Evolutionary conservation across 108 stramenopile species (phyloP).

Genomic region (Skeletonema potamos): DNA sequence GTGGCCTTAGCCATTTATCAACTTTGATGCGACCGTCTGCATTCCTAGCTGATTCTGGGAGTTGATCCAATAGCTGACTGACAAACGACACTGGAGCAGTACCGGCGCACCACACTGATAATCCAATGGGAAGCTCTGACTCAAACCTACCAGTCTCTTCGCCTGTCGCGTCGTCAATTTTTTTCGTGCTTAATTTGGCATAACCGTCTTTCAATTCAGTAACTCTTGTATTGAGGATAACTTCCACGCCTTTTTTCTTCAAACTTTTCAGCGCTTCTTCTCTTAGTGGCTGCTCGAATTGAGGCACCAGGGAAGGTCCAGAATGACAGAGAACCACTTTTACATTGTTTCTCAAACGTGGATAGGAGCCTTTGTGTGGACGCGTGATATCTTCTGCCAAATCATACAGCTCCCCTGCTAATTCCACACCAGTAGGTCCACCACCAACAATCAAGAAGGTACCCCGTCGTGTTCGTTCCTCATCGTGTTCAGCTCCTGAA

Average conservation of each 20-base stretch:
- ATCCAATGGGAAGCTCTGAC: conserved; percentile 26
- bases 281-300: conserved; percentile 60
- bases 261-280: conserved; percentile 3
- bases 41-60: conserved; percentile 42
- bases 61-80: conserved; percentile 37
- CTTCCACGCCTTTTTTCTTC: conserved; percentile 3
- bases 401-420: conserved; percentile 70
- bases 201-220: conserved; percentile 2
- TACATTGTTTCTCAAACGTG: conserved; percentile 48
- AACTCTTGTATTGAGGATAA: conserved; percentile 11
- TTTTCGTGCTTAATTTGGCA: conserved; percentile 20
- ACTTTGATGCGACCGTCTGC: conserved; percentile 54
- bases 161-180: conserved; percentile 28
- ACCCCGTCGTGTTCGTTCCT: conserved; percentile 44
- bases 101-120: conserved; percentile 65
- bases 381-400: conserved; percentile 47
- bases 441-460: conserved; percentile 69
- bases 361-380: conserved; percentile 47
- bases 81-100: conserved; percentile 57
- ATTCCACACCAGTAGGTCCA: conserved; percentile 76
- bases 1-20: conserved; percentile 57
- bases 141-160: conserved; percentile 31
- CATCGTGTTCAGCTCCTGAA: conserved; percentile 11
- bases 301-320: conserved; percentile 53
- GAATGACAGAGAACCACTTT: conserved; percentile 60